Conservation (phyloP, 257 asterid genomes). For the Leptodermis oblonga region DNA sequence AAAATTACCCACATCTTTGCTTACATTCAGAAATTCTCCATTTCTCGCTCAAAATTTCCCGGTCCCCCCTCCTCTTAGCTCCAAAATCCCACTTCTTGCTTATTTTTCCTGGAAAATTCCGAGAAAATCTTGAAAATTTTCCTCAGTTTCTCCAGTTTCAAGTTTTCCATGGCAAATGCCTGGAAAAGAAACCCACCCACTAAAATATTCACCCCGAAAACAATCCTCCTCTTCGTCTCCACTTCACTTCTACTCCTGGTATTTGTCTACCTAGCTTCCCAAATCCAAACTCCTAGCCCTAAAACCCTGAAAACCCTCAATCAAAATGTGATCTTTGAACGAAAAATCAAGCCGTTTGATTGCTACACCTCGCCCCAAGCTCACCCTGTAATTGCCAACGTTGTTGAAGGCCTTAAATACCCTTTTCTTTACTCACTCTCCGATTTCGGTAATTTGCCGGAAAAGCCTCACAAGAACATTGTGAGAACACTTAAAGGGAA, state of each 20-base stretch:
- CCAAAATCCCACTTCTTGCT: background rate
- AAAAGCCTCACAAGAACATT: conserved; percentile 96
- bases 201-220: conserved; percentile 56
- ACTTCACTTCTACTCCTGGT: conserved; percentile 62
- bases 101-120: too few species aligned
- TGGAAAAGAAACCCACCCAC: conserved; percentile 80
- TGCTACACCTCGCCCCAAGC: conserved; percentile 81
- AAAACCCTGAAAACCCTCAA: conserved; percentile 24
- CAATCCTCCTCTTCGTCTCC: conserved; percentile 66
- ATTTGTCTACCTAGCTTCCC: conserved; percentile 70
- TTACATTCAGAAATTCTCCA: too few species aligned
- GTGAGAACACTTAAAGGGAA: conserved; percentile 82
- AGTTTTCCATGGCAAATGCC: conserved; percentile 67
- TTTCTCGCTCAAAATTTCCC: too few species aligned
- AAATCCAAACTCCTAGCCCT: conserved; percentile 45
- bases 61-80: too few species aligned
- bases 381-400: conserved; percentile 78
- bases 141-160: background rate
- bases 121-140: background rate
- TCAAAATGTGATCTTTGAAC: conserved; percentile 14
- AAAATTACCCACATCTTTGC: too few species aligned
- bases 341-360: conserved; percentile 59
- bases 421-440: conserved; percentile 89
- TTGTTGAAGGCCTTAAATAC: conserved; percentile 85
- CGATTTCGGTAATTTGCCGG: conserved; percentile 78